Evolutionary conservation across 2,329 filamentous ascomycete genomes (phyloP), one percentile per base, ranked within the genome.

Genomic region (Raffaelea deltoideospora): DNA sequence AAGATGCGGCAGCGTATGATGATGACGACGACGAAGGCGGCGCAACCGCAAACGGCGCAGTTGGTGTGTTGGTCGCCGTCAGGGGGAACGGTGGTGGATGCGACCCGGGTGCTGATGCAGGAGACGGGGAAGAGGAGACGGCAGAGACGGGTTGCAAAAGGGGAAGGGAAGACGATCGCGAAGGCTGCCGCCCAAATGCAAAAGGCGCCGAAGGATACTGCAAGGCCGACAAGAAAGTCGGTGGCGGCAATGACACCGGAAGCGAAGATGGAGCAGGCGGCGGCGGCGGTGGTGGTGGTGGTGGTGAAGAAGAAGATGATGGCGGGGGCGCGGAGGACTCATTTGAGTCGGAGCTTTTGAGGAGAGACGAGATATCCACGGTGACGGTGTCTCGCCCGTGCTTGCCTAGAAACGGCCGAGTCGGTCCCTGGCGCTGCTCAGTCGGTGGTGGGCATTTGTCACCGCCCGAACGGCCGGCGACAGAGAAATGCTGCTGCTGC

Each of bases 311-410:
- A 6, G 34, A 7, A 13, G 36, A 22, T 19, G 37, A 34, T 3
- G 57, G 50, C 45, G 57, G 57, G 50, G 65, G 63, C 43, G 59
- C 58, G 49, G 67, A 66, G 57, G 77, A 76, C 69, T 81, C 77
- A 70, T 76, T 64, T 60, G 79, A 77, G 69, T 76, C 76, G 55
- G 75, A 64, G 55, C 69, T 71, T 69, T 87, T 83, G 60, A 94
- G 72, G 48, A 94, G 73, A 48, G 80, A 78, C 61, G 82, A 76
- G 80, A 94, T 92, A 87, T 94, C 86, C 86, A 94, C 79, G 72
- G 69, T 87, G 75, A 66, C 73, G 71, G 68, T 68, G 48, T 53
- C 53, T 57, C 45, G 48, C 47, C 48, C 53, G 51, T 39, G 43
- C 42, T 23, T 50, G 56, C 53, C 57, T 50, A 49, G 36, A 40